Percentiles rank a stretch among this genome's conserved stretches.
Evolutionary conservation across 208 protist species (phyloP).

Genomic region (Acanthamoeba quina): DNA sequence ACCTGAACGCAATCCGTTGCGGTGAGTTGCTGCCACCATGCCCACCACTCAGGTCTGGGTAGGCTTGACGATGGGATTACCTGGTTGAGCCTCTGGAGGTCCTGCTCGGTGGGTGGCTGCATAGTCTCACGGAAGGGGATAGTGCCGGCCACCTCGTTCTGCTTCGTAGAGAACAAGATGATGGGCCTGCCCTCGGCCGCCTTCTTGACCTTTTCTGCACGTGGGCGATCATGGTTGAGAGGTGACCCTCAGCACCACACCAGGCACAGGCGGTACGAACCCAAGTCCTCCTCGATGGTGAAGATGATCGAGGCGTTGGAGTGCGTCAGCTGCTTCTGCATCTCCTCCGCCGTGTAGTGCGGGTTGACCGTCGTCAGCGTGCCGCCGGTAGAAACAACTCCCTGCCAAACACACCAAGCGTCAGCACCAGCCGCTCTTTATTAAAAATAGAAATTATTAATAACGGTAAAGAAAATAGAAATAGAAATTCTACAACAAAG

Average conservation of each 20-base stretch:
- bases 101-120: background rate
- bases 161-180: background rate
- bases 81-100: background rate
- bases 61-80: background rate
- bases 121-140: background rate
- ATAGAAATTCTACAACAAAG: too few relatives aligned
- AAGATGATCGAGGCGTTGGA: constrained; percentile 35
- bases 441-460: too few relatives aligned
- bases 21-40: too few relatives aligned
- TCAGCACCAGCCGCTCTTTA: background rate
- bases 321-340: constrained; percentile 35
- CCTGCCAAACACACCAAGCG: background rate
- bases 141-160: background rate
- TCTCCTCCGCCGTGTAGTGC: constrained; percentile 31
- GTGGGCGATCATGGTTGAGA: background rate
- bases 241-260: background rate
- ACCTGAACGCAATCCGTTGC: background rate
- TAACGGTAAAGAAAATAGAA: background rate
- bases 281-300: constrained; percentile 4
- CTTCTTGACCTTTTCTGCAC: constrained; percentile 9
- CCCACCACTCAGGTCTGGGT: too few relatives aligned
- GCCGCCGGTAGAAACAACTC: background rate
- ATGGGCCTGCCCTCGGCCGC: background rate
- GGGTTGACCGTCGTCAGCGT: constrained; percentile 39
- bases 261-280: background rate